Evolutionary conservation across 1,139 yeast genomes (phyloP), one percentile per base, ranked within the genome.

Genomic region (Yueomyces sp.): DNA sequence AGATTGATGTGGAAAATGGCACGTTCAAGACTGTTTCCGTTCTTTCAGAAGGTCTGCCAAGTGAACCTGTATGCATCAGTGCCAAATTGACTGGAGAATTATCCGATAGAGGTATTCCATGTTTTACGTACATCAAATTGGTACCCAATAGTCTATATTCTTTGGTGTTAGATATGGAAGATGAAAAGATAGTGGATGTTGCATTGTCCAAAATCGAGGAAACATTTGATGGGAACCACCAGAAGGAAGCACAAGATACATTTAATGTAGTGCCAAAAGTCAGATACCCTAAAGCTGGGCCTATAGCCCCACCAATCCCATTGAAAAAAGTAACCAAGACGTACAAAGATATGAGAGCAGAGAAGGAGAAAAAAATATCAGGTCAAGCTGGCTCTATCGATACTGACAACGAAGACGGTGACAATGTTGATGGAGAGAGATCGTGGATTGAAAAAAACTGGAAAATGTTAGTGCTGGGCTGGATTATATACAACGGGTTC

Each of bases 401-500:
- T 2, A 36, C 37, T 3, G 46, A 46, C 37, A 47, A 47, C 34
- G 52, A 49, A 39, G 43, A 41, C 7, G 55, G 47, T 27, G 48
- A 40, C 4, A 48, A 43, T 2, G 56, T 46, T 8, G 49, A 41
- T 5, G 55, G 50, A n/a, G 48, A 51, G 2, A 46, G 47, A 28
- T 40, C 56, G 1, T 59, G 57, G 52, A 33, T 57, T 27, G 53
- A 51, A 39, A 54, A 54, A 43, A 58, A 58, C 46, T 59, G 63
- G 63, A 57, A 54, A 44, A 44, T 45, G 43, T 36, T 59, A 4
- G 40, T 55, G 12, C 42, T 57, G 33, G 62, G 62, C 9, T 36
- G 57, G 8, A 44, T 57, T 3, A 38, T 53, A 2, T 57, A 56
- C 41, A 53, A 49, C 40, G 30, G 49, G 6, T 44, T 50, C 9